These are phyloP conservation scores for Epichloe sylvatica DNA, from an alignment of 2,329 filamentous ascomycete genomes.

Conservation along the genomic window DNA sequence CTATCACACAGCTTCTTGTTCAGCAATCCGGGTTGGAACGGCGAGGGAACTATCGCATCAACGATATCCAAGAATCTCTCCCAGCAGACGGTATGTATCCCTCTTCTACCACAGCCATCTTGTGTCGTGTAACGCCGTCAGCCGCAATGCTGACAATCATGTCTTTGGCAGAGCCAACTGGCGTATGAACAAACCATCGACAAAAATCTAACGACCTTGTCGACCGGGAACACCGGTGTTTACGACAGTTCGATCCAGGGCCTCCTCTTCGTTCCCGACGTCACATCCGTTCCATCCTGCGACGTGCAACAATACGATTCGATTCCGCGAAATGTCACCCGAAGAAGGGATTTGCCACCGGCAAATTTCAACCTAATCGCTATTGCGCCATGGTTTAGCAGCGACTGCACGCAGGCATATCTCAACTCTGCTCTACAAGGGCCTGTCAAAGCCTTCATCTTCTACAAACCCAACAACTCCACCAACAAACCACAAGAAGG, in stretches of 20 bases:
- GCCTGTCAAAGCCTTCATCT: conserved; percentile 48
- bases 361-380: conserved; percentile 64
- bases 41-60: conserved; percentile 34
- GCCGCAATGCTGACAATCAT: not conserved
- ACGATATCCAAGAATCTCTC: conserved; percentile 45
- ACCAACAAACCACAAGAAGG: conserved; percentile 50
- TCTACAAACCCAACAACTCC: conserved; percentile 44
- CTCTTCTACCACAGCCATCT: not conserved
- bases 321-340: conserved; percentile 63
- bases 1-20: conserved; percentile 36
- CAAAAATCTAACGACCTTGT: conserved; percentile 61
- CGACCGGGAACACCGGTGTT: conserved; percentile 47
- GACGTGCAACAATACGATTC: conserved; percentile 46
- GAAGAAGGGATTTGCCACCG: conserved; percentile 51
- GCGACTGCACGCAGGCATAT: conserved; percentile 59
- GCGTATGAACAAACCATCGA: conserved; percentile 38
- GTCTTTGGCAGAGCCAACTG: conserved; percentile 25
- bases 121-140: not conserved
- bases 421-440: conserved; percentile 46
- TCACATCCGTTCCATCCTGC: conserved; percentile 47
- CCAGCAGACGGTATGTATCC: conserved; percentile 35
- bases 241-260: conserved; percentile 54
- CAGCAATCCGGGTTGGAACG: conserved; percentile 43
- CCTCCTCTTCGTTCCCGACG: conserved; percentile 71
- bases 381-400: conserved; percentile 72